These are phyloP conservation scores for Aspergillus awamori DNA, from an alignment of 2,329 filamentous ascomycete species.

Conservation along the genomic window DNA sequence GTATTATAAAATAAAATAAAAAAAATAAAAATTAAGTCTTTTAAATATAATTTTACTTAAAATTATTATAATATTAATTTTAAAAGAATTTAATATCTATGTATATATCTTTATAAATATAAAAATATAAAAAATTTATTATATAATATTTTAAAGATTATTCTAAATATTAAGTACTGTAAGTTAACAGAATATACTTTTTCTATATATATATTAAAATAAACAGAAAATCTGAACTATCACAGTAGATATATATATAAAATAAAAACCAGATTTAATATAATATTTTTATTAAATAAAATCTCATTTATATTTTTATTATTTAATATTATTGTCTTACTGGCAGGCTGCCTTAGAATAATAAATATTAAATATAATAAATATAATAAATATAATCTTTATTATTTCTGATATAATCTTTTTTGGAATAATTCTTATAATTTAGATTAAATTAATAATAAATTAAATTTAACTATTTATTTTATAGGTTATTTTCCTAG, in stretches of 20 bases:
- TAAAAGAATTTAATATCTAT: background rate
- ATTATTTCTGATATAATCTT: background rate
- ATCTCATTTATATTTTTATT: background rate
- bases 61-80: background rate
- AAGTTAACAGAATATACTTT: too few relatives aligned
- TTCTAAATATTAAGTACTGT: too few relatives aligned
- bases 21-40: background rate
- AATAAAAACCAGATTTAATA: background rate
- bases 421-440: background rate
- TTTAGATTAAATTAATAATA: too few relatives aligned
- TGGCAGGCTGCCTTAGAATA: background rate
- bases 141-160: background rate
- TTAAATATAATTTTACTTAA: background rate
- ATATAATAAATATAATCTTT: too few relatives aligned
- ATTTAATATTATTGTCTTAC: background rate
- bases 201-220: too few relatives aligned
- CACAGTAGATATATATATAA: too few relatives aligned
- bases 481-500: background rate
- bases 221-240: too few relatives aligned
- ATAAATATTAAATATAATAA: background rate
- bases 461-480: background rate
- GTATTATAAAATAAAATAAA: background rate
- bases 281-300: background rate
- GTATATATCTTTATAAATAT: background rate
- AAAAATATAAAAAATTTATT: background rate